These are phyloP conservation scores for Geosiphon pyriformis DNA, from an alignment of 192 early-diverging fungal genomes.

Conservation along the genomic window DNA sequence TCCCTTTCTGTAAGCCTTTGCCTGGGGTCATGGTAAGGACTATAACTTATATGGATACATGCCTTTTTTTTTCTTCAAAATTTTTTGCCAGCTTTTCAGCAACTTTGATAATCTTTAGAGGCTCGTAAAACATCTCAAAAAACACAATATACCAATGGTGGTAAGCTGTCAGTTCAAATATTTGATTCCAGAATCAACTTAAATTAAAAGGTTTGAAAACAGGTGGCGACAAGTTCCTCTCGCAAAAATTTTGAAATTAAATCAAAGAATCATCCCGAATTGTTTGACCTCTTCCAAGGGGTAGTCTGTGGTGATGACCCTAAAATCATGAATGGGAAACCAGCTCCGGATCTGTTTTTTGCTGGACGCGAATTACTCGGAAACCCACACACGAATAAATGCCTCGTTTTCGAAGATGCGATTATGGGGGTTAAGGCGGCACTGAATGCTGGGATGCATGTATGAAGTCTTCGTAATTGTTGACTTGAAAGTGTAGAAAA, in stretches of 20 bases:
- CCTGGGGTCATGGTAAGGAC: slow-evolving; percentile 1
- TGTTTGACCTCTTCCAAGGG: slow-evolving; percentile 78
- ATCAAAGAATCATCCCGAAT: slow-evolving; percentile 54
- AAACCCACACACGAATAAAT: slow-evolving; percentile 42
- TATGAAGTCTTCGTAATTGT: slow-evolving; percentile 19
- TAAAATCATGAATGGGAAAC: slow-evolving; percentile 74
- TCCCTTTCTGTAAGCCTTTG: background rate
- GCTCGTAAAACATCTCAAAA: slow-evolving; percentile 16
- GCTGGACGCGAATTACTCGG: slow-evolving; percentile 41
- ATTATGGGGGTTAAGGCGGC: slow-evolving; percentile 77
- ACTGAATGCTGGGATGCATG: slow-evolving; percentile 73
- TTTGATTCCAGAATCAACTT: background rate
- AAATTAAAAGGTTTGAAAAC: background rate
- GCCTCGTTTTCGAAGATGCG: slow-evolving; percentile 94
- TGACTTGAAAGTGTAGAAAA: too few relatives aligned
- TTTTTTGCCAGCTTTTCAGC: background rate
- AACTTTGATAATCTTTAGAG: background rate
- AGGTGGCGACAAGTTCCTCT: slow-evolving; percentile 79
- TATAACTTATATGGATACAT: background rate
- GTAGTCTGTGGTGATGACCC: slow-evolving; percentile 88
- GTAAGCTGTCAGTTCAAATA: slow-evolving; percentile 22
- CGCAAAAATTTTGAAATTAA: slow-evolving; percentile 73
- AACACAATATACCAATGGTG: background rate
- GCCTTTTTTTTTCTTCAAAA: background rate
- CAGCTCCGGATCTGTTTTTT: slow-evolving; percentile 87